Base-by-base conservation (phyloP, 108 stramenopile genomes). In the Nitzschia sp. region DNA sequence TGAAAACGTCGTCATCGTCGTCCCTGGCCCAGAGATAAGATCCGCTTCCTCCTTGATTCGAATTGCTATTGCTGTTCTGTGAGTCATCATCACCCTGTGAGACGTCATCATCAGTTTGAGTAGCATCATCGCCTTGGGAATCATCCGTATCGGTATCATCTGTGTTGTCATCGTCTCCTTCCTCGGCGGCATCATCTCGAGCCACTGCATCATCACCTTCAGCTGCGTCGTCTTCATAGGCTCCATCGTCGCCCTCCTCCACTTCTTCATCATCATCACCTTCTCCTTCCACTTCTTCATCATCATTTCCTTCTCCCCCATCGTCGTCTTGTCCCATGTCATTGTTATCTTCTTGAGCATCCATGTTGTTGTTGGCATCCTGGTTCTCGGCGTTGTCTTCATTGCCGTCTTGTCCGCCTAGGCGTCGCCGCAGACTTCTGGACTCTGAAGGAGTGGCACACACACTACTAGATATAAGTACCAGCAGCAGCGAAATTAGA, bases 1-100 rank as follows among this genome's bases (percentile, higher is more conserved):
- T 48, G 66, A 22, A 53, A 39, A 53, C 40, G 34, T 57, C 59
- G 48, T 54, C 60, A 25, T 62, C 70, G 37, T 71, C 68, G 34
- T 69, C 56, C n/a, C 57, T 51, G 41, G 34, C 42, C 60, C 70
- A 57, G 12, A 62, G 29, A 25, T 57, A 71, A 8, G 61, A 41
- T 7, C 53, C 42, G 53, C 42, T 26, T 10, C 26, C 29, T 34
- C 29, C 29, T 34, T 34, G 29, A 5, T 34, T 3, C 29, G 29
- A 34, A 21, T 57, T 54, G 19, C 43, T 17, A 21, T 57, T 54
- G 19, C 43, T 17, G n/a, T 48, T 29, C 15, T 29, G 21, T 3
- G 37, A 42, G 25, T 54, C 10, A 12, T 17, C 8, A 24, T 26
- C 29, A 34, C 29, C 29, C 5, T 34, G 29, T 1, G 29, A 34